Evolutionary conservation across 2,329 filamentous ascomycete genomes (phyloP), one percentile per base, ranked within the genome.

Genomic region (Coniochaeta hoffmannii): DNA sequence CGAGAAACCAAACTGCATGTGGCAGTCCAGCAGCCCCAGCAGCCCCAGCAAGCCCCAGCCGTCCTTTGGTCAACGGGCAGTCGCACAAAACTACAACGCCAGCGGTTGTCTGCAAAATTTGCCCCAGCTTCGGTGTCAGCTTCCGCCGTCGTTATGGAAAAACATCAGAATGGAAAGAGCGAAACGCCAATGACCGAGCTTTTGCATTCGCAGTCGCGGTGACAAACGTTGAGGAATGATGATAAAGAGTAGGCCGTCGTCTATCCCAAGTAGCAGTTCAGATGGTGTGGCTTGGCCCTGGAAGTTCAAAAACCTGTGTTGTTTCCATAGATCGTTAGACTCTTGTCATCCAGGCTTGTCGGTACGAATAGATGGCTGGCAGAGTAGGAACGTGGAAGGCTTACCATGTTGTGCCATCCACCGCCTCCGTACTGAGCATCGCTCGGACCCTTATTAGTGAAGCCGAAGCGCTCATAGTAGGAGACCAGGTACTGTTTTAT

Each of bases 391-490:
- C 19, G 2, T 19, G 4, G 36, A 22, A 2, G 17, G 6, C 77
- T 69, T 68, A 91, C 88, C 89, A 96, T 85, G 67, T 94, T 86
- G 62, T 83, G 78, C 90, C 91, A 96, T 17, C 83, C 86, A 31
- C 90, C 89, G 35, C 90, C 90, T 19, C 86, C 88, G 71, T 90
- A 91, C 56, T 81, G 76, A 53, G 83, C 86, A 57, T 81, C 73
- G 68, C 90, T 94, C 52, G 77, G 73, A 0, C 91, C 90, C 30
- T 78, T 70, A 62, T 86, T 82, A 61, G 75, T 74, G 67, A 94
- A 96, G 0, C 90, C 84, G 61, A 90, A 79, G n/a, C 79, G 79
- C 67, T 86, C 80, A 68, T 96, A 97, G 68, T 88, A 96, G 1
- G 74, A 74, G 26, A 93, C 75, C 35, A 93, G 75, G 56, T 86